phyloP scores from a whole-genome alignment of 1,284 basidiomycete species.

The Laetiporus sulphureus region DNA sequence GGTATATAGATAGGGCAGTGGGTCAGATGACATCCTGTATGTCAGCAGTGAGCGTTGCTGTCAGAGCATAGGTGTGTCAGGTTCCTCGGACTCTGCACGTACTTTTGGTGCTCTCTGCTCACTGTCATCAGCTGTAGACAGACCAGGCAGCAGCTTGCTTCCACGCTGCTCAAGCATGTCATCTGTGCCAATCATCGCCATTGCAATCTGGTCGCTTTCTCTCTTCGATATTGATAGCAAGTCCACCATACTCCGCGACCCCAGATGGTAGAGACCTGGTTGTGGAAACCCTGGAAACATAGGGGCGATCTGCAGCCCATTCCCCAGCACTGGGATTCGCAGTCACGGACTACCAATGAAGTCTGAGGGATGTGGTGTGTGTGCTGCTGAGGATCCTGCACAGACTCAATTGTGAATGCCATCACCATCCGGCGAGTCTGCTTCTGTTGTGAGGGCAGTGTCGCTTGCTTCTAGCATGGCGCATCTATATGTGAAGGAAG shows the following conservation, averaged over 20 bases:
- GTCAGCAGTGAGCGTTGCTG: slow-evolving; percentile 52
- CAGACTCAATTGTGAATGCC: slow-evolving; percentile 42
- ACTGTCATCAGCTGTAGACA: slow-evolving; percentile 7
- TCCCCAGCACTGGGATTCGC: slow-evolving; percentile 3
- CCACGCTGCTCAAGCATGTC: background rate
- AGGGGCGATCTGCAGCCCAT: slow-evolving; percentile 9
- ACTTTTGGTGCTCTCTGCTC: slow-evolving; percentile 11
- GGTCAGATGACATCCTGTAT: slow-evolving; percentile 38
- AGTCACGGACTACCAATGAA: too few relatives aligned
- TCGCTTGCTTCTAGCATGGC: too few relatives aligned
- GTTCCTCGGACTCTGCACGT: slow-evolving; percentile 10
- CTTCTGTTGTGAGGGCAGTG: too few relatives aligned
- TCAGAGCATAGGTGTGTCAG: slow-evolving; percentile 26
- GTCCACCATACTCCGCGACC: slow-evolving; percentile 54
- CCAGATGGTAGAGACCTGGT: slow-evolving; percentile 52
- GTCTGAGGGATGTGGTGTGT: too few relatives aligned
- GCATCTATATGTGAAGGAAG: too few relatives aligned
- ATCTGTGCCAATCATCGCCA: slow-evolving; percentile 11
- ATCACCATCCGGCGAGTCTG: slow-evolving; percentile 39
- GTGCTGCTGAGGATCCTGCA: too few relatives aligned
- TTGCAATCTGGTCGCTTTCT: slow-evolving; percentile 21
- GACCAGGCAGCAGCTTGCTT: slow-evolving; percentile 7
- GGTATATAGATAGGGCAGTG: slow-evolving; percentile 50
- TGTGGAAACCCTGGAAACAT: slow-evolving; percentile 24
- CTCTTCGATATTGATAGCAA: slow-evolving; percentile 29